A percentile compares a stretch with the other conserved stretches of the same genome.
Evolutionary conservation across 1,284 basidiomycete genomes (phyloP).

Genomic region (Exsudoporus floridanus): DNA sequence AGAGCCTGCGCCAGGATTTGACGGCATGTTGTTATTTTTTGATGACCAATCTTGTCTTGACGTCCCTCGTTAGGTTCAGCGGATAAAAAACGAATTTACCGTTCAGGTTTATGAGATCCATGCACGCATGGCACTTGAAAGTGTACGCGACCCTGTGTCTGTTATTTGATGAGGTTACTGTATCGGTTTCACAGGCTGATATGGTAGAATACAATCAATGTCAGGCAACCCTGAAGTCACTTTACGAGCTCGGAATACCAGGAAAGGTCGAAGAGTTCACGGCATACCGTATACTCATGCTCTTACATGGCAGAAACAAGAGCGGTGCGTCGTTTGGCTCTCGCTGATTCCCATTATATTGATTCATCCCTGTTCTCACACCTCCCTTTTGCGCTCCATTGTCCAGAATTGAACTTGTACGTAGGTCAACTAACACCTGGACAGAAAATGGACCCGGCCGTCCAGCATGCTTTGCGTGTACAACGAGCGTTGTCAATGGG

Average conservation of each 20-base stretch:
- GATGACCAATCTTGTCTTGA: constrained; percentile 19
- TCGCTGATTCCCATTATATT: constrained; percentile 1
- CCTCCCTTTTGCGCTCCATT: neutral
- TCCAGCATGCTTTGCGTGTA: constrained; percentile 87
- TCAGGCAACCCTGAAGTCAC: constrained; percentile 84
- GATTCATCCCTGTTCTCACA: constrained; percentile 10
- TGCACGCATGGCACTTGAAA: constrained; percentile 94
- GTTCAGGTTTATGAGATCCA: constrained; percentile 98
- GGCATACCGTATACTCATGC: constrained; percentile 95
- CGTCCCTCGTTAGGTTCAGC: constrained; percentile 76
- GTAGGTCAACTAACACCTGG: constrained; percentile 92
- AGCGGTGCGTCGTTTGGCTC: constrained; percentile 62
- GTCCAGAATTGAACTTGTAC: constrained; percentile 86
- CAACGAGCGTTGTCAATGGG: constrained; percentile 87
- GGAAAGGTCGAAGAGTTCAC: constrained; percentile 95
- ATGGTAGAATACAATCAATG: constrained; percentile 99
- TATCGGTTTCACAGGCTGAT: constrained; percentile 64
- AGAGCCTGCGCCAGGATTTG: constrained; percentile 95
- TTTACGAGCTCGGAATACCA: constrained; percentile 91
- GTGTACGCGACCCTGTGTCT: constrained; percentile 50
- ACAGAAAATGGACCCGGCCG: constrained; percentile 79
- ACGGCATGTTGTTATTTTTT: constrained; percentile 63
- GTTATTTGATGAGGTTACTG: constrained; percentile 13
- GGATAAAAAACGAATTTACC: constrained; percentile 98
- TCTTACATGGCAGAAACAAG: constrained; percentile 91